Evolutionary conservation across 1,284 basidiomycete species (phyloP).

Genomic region (Pseudomicrostroma phylloplanum): DNA sequence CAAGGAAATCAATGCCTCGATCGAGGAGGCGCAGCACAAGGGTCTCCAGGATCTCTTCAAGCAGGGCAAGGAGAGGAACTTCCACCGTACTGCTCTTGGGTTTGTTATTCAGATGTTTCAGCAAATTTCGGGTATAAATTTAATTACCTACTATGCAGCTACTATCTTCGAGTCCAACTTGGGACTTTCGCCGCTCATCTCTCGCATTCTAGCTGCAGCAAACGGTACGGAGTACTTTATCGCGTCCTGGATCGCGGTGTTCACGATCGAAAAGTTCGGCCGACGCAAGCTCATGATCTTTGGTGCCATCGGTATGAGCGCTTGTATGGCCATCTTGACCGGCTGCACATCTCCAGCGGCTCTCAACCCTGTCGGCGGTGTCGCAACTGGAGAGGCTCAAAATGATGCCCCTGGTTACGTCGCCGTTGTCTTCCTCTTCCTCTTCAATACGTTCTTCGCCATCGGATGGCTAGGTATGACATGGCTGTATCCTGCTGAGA

Average conservation of each 20-base stretch:
- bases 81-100: slow-evolving; percentile 43
- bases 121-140: slow-evolving; percentile 43
- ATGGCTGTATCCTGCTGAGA: slow-evolving; percentile 49
- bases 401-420: slow-evolving; percentile 22
- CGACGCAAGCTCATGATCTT: slow-evolving; percentile 45
- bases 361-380: slow-evolving; percentile 17
- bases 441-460: slow-evolving; percentile 47
- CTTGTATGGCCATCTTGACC: slow-evolving; percentile 38
- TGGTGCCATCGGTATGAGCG: slow-evolving; percentile 36
- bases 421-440: slow-evolving; percentile 41
- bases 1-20: slow-evolving; percentile 33
- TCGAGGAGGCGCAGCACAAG: slow-evolving; percentile 23
- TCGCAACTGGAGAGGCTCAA: slow-evolving; percentile 15
- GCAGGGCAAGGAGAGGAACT: slow-evolving; percentile 44
- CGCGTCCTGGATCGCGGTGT: slow-evolving; percentile 45
- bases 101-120: slow-evolving; percentile 48
- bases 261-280: slow-evolving; percentile 38
- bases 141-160: slow-evolving; percentile 38
- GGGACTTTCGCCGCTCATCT: slow-evolving; percentile 31
- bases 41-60: slow-evolving; percentile 35
- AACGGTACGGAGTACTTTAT: slow-evolving; percentile 49
- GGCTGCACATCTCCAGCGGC: slow-evolving; percentile 13
- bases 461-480: slow-evolving; percentile 50
- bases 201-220: slow-evolving; percentile 43
- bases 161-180: slow-evolving; percentile 42